Evolutionary conservation across 2,329 filamentous ascomycete species (phyloP).

Genomic region (Coniochaeta hoffmannii): DNA sequence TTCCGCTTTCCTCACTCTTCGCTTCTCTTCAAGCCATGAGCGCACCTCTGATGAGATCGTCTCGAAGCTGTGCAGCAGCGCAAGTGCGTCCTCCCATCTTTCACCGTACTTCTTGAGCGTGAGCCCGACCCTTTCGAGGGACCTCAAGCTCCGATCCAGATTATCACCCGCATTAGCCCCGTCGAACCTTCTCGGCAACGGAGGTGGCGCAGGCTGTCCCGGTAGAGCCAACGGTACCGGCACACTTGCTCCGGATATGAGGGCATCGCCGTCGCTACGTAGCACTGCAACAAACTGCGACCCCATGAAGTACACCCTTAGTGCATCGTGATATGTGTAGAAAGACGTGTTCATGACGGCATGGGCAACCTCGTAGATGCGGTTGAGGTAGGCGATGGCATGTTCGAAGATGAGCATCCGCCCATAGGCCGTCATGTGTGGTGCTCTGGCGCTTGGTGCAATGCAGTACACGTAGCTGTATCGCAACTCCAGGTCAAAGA

Average conservation of each 20-base stretch:
- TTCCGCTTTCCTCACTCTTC: constrained; percentile 22
- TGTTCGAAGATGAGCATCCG: constrained; percentile 81
- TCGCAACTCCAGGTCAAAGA: constrained; percentile 80
- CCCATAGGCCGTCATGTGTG: constrained; percentile 66
- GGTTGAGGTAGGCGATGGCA: constrained; percentile 71
- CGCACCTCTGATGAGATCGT: constrained; percentile 36
- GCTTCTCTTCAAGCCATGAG: constrained; percentile 32
- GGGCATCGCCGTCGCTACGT: constrained; percentile 47
- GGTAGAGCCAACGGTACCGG: constrained; percentile 34
- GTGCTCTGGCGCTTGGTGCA: constrained; percentile 68
- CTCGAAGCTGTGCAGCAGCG: constrained; percentile 47
- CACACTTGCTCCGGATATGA: constrained; percentile 42
- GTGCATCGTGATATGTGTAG: constrained; percentile 80
- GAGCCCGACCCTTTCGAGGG: constrained; percentile 45
- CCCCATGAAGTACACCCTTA: constrained; percentile 72
- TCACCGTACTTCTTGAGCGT: constrained; percentile 50
- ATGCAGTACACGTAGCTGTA: constrained; percentile 91
- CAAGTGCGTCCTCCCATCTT: constrained; percentile 50
- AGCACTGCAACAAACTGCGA: constrained; percentile 56
- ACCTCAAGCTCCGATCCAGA: constrained; percentile 46
- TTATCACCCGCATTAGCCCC: constrained; percentile 36
- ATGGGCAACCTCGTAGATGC: constrained; percentile 61
- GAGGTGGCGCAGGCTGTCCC: constrained; percentile 42
- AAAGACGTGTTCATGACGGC: constrained; percentile 55
- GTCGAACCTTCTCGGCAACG: constrained; percentile 36